A percentile compares a stretch with the other conserved stretches of the same genome.
Conservation (phyloP, 768 basidiomycete genomes). For the Pleurotus cornucopiae region DNA sequence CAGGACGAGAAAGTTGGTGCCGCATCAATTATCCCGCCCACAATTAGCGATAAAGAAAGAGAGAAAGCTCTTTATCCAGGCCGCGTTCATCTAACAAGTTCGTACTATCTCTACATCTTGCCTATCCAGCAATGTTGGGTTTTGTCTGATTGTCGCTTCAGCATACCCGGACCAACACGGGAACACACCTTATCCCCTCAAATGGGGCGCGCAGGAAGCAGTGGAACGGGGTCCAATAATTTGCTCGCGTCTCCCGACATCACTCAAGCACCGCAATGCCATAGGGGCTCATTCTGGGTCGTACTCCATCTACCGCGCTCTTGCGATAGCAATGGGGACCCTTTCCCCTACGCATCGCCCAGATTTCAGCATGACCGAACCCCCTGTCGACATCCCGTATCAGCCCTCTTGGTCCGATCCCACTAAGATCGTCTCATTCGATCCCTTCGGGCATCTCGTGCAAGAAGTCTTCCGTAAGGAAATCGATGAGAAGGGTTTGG, state of each 20-base stretch:
- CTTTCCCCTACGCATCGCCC: constrained; percentile 78
- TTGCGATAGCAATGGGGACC: constrained; percentile 87
- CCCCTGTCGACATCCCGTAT: constrained; percentile 74
- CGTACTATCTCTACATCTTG: constrained; percentile 23
- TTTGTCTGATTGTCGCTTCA: constrained; percentile 10
- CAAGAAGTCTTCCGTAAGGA: constrained; percentile 65
- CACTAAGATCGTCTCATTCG: constrained; percentile 83
- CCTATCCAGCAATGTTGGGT: not conserved
- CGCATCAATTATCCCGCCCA: too few species aligned
- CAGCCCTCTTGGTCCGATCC: constrained; percentile 76
- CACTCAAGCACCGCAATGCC: constrained; percentile 89
- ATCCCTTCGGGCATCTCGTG: constrained; percentile 90
- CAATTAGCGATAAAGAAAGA: constrained; percentile 51
- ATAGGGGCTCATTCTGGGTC: constrained; percentile 92
- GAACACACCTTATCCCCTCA: constrained; percentile 71
- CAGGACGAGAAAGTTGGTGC: not conserved
- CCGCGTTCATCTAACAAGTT: constrained; percentile 80
- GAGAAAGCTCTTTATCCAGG: constrained; percentile 79
- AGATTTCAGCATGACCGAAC: constrained; percentile 79
- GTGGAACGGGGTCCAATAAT: constrained; percentile 78
- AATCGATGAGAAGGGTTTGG: constrained; percentile 63
- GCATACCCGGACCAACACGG: constrained; percentile 93
- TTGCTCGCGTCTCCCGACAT: constrained; percentile 77
- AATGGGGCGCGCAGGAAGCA: constrained; percentile 75
- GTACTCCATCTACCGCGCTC: constrained; percentile 92